A percentile compares a stretch with the other conserved stretches of the same genome.
These are phyloP conservation scores for Metarhizium rileyi DNA, from an alignment of 2,329 filamentous ascomycete genomes.

Conservation along the genomic window DNA sequence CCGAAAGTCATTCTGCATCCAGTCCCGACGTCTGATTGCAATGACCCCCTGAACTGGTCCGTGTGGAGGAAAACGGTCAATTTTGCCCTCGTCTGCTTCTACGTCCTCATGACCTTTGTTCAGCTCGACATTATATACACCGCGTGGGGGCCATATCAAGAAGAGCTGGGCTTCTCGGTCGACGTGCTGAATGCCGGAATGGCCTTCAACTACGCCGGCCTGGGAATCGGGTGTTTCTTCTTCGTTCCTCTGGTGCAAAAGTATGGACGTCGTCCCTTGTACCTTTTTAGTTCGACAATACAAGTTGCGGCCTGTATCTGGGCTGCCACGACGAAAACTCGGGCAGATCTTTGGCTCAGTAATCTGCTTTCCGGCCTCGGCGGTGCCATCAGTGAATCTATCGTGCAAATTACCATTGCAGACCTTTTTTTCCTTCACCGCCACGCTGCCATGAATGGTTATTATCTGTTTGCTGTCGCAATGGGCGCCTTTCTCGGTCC, in stretches of 20 bases:
- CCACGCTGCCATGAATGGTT: constrained; percentile 18
- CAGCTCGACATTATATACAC: not conserved
- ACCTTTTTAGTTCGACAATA: constrained; percentile 14
- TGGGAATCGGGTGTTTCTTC: constrained; percentile 7
- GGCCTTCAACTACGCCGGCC: not conserved
- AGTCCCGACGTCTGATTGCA: not conserved
- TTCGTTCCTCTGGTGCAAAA: constrained; percentile 25
- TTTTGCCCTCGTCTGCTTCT: not conserved
- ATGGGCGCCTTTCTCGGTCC: constrained; percentile 16
- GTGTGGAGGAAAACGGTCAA: not conserved
- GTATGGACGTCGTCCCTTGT: constrained; percentile 23
- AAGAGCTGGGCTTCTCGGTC: not conserved
- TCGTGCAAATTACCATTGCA: constrained; percentile 26
- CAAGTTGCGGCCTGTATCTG: constrained; percentile 10
- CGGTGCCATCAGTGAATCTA: constrained; percentile 28
- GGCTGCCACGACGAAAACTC: constrained; percentile 10
- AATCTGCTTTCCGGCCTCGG: constrained; percentile 21
- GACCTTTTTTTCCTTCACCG: constrained; percentile 24
- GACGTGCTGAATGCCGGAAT: not conserved
- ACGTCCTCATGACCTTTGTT: not conserved
- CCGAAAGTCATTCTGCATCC: not conserved
- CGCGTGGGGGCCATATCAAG: not conserved
- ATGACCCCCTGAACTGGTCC: not conserved
- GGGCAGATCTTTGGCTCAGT: constrained; percentile 10
- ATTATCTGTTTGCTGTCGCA: constrained; percentile 18